phyloP scores from a whole-genome alignment of 306 rosid genomes.

The Pachyrhizus erosus region DNA sequence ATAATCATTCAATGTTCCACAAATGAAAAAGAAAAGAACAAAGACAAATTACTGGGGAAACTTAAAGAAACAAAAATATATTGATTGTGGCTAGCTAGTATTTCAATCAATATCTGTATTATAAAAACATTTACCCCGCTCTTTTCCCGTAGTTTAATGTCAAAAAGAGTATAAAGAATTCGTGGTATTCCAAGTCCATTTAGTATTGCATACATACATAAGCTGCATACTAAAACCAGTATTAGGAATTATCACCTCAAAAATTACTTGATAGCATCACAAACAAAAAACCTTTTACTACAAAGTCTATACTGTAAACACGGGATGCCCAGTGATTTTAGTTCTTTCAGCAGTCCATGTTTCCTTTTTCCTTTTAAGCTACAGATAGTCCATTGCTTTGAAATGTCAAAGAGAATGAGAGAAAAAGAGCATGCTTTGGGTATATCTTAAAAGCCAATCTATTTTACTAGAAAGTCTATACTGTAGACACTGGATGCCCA shows the following conservation, averaged over 20 bases:
- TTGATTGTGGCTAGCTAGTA: constrained; percentile 30
- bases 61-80: constrained; percentile 13
- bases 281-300: no score
- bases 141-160: constrained; percentile 27
- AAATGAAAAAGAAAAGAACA: constrained; percentile 3
- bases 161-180: constrained; percentile 3
- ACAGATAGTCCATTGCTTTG: neutral
- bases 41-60: constrained; percentile 10
- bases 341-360: no score
- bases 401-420: no score
- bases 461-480: no score
- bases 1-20: constrained; percentile 34
- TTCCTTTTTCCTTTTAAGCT: no score
- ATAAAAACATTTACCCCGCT: neutral
- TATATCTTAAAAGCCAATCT: no score
- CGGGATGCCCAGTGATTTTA: no score
- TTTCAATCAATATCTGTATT: neutral
- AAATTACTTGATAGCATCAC: no score
- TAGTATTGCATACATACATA: neutral
- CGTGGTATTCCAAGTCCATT: neutral
- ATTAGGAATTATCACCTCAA: constrained; percentile 1
- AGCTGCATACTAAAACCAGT: neutral
- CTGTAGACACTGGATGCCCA: no score
- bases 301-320: no score
- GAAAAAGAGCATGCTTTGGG: no score